Percentiles rank a stretch among this genome's conserved stretches.
Evolutionary conservation across 306 rosid genomes (phyloP).

Genomic region (Inga leiocalycina): DNA sequence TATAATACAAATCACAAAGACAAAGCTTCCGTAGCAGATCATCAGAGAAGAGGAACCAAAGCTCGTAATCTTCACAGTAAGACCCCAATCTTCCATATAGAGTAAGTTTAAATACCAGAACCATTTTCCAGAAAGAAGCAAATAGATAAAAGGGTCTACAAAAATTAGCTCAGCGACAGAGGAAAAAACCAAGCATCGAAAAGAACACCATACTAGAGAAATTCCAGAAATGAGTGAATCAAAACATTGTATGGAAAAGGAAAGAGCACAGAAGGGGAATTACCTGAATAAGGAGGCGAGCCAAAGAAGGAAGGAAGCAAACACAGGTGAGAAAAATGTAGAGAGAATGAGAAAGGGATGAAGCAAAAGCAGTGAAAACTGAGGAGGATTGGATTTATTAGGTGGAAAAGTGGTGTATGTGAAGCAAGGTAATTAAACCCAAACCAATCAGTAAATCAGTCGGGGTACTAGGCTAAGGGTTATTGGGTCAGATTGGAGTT

Average conservation of each 20-base stretch:
- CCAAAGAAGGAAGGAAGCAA: neutral
- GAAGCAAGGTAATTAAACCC: too few species aligned
- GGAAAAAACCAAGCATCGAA: slow-evolving; percentile 24
- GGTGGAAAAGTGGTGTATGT: neutral
- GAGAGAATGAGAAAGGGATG: neutral
- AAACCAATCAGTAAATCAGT: too few species aligned
- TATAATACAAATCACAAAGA: neutral
- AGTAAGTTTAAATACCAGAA: slow-evolving; percentile 21
- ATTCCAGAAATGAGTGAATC: slow-evolving; percentile 26
- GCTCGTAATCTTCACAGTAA: slow-evolving; percentile 20
- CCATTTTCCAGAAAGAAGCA: slow-evolving; percentile 24
- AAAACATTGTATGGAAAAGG: neutral
- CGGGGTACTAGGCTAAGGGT: too few species aligned
- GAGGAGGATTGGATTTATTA: slow-evolving; percentile 9
- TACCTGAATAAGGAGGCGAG: slow-evolving; percentile 37
- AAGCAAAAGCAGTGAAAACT: slow-evolving; percentile 22
- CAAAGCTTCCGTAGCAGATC: slow-evolving; percentile 20
- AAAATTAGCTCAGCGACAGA: slow-evolving; percentile 9
- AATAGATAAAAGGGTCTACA: neutral
- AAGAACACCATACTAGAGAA: slow-evolving; percentile 16
- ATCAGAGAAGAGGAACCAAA: slow-evolving; percentile 18
- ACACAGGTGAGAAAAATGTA: neutral
- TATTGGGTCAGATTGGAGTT: too few species aligned
- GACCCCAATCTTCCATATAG: slow-evolving; percentile 35
- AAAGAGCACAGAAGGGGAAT: slow-evolving; percentile 10